These are phyloP conservation scores for Tetracentron sinense DNA, from an alignment of 164 flowering plant species.

Conservation along the genomic window DNA sequence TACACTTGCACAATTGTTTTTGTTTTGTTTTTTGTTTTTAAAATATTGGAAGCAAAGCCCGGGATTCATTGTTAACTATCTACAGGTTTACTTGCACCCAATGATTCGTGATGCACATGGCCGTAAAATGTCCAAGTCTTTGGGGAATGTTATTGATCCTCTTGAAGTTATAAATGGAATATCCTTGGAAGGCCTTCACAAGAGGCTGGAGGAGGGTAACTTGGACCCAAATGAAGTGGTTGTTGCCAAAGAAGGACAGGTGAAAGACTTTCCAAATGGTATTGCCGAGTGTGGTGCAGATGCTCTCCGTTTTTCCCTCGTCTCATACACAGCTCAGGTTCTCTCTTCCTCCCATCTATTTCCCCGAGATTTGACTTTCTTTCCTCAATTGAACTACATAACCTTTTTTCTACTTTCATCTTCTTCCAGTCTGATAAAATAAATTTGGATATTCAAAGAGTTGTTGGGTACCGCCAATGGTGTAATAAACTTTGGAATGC, in stretches of 20 bases:
- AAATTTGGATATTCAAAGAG: constrained; percentile 89
- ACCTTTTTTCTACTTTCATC: constrained; percentile 1
- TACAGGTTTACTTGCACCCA: constrained; percentile 93
- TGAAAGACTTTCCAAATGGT: constrained; percentile 80
- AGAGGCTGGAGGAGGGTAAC: constrained; percentile 85
- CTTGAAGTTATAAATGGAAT: constrained; percentile 91
- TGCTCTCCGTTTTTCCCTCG: constrained; percentile 82
- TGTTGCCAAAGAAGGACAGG: constrained; percentile 76
- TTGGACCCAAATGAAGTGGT: constrained; percentile 58
- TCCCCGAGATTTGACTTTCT: constrained; percentile 3
- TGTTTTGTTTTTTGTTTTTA: background rate
- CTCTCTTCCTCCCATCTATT: background rate
- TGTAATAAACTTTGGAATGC: constrained; percentile 98
- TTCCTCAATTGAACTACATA: background rate
- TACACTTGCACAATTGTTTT: background rate
- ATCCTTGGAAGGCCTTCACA: constrained; percentile 74
- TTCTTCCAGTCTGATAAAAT: constrained; percentile 83
- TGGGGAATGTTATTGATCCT: constrained; percentile 97
- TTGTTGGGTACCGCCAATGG: constrained; percentile 98
- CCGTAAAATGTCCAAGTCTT: constrained; percentile 98
- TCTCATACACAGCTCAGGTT: constrained; percentile 97
- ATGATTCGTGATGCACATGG: constrained; percentile 99
- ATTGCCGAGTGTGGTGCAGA: constrained; percentile 94
- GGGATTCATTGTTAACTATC: constrained; percentile 4
- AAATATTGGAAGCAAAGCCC: background rate